Conservation (phyloP, 2,329 filamentous ascomycete genomes). For the Amauroascus niger region DNA sequence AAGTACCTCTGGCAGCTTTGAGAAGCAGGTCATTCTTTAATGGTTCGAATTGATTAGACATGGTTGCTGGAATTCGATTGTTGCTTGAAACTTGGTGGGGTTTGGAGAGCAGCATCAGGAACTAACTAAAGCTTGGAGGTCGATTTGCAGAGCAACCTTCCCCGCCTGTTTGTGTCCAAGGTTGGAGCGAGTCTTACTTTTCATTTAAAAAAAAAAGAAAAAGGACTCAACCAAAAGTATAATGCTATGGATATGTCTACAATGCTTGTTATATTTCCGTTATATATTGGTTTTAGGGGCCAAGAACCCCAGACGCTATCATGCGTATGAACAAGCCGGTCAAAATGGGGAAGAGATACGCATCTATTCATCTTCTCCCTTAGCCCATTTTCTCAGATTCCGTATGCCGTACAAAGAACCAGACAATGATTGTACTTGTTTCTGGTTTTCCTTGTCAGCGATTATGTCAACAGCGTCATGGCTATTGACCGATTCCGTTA, state of each 20-base stretch:
- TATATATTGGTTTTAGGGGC: not conserved
- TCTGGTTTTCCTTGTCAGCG: constrained; percentile 22
- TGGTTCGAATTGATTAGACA: constrained; percentile 53
- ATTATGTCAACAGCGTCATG: constrained; percentile 25
- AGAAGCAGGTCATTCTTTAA: constrained; percentile 89
- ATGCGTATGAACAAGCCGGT: not conserved
- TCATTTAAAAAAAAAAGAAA: not conserved
- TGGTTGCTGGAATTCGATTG: constrained; percentile 6
- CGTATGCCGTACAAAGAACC: constrained; percentile 31
- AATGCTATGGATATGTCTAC: not conserved
- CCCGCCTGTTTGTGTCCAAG: not conserved
- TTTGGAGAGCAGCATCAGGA: not conserved
- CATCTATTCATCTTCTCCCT: constrained; percentile 22
- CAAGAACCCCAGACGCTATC: not conserved
- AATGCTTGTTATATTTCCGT: not conserved
- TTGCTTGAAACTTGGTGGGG: not conserved
- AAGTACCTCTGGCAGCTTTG: constrained; percentile 72
- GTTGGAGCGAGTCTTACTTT: not conserved
- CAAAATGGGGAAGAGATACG: not conserved
- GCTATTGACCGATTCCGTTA: constrained; percentile 24
- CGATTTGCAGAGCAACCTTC: not conserved
- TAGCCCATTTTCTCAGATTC: constrained; percentile 32
- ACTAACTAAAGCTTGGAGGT: not conserved
- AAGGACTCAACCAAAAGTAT: not conserved
- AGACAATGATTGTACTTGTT: constrained; percentile 26